These are phyloP conservation scores for Diaporthe nobilis DNA, from an alignment of 2,329 filamentous ascomycete species.

Conservation along the genomic window DNA sequence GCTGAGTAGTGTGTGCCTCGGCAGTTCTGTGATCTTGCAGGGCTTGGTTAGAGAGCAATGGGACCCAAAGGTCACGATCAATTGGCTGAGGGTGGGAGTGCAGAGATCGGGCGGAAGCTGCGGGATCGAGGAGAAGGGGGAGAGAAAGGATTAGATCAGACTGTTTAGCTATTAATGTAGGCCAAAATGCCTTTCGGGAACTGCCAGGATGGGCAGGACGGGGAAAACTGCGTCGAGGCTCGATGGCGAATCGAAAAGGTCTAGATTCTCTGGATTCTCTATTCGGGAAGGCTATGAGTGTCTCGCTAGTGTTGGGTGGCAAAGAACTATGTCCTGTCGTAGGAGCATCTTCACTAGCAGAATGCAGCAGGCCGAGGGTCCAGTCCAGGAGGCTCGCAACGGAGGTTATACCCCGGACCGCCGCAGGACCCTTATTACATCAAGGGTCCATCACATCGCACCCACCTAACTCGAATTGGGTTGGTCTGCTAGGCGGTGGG, in stretches of 20 bases:
- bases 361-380: neutral
- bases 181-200: neutral
- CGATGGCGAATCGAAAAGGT: constrained; percentile 20
- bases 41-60: neutral
- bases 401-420: constrained; percentile 19
- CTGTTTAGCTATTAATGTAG: neutral
- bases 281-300: neutral
- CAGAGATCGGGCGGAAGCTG: constrained; percentile 31
- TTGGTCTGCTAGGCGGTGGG: neutral
- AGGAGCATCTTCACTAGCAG: neutral
- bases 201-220: neutral
- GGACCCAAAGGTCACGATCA: constrained; percentile 7
- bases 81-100: neutral
- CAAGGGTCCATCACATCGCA: constrained; percentile 22
- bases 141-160: neutral
- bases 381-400: neutral
- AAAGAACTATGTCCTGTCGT: neutral
- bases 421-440: constrained; percentile 31
- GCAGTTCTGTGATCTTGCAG: neutral
- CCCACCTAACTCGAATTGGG: neutral
- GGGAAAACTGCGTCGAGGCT: neutral
- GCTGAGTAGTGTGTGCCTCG: neutral
- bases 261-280: constrained; percentile 12
- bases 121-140: constrained; percentile 23
- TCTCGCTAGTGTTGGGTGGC: constrained; percentile 10